A percentile compares a stretch with the other conserved stretches of the same genome.
Conservation (phyloP, 1,284 basidiomycete species). For the Sanghuangporus sanghuang region DNA sequence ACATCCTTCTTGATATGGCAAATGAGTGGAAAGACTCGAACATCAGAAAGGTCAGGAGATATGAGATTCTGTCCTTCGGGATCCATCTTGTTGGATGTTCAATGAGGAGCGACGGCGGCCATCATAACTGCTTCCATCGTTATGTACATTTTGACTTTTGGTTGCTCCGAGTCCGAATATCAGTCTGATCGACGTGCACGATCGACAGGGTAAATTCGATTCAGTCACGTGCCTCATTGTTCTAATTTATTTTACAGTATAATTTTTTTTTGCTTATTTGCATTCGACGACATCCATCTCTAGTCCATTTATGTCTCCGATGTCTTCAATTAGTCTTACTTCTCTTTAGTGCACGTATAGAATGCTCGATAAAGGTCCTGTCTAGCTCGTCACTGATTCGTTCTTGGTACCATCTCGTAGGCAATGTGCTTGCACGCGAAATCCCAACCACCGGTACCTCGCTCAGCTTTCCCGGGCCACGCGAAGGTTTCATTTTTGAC, state of each 20-base stretch:
- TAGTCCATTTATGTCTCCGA: no score
- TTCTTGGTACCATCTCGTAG: conserved; percentile 6
- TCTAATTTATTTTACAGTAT: no score
- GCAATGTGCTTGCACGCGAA: conserved; percentile 13
- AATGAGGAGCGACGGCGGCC: not conserved
- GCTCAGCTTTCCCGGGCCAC: not conserved
- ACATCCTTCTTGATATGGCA: conserved; percentile 64
- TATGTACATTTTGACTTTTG: no score
- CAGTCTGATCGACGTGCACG: no score
- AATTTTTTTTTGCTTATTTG: no score
- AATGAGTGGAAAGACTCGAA: conserved; percentile 75
- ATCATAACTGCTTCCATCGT: no score
- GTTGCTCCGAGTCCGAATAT: no score
- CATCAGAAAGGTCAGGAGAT: conserved; percentile 49
- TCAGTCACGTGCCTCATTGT: no score
- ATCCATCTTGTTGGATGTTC: conserved; percentile 38
- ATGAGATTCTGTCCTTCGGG: conserved; percentile 44
- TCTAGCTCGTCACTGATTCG: conserved; percentile 30
- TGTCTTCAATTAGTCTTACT: conserved; percentile 19
- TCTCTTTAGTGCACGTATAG: conserved; percentile 44
- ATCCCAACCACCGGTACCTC: conserved; percentile 6
- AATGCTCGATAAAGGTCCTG: conserved; percentile 40
- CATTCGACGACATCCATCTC: no score
- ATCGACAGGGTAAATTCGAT: no score
- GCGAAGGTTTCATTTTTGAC: conserved; percentile 31